Conservation (phyloP, 108 stramenopile genomes). For the Seminavis robusta region DNA sequence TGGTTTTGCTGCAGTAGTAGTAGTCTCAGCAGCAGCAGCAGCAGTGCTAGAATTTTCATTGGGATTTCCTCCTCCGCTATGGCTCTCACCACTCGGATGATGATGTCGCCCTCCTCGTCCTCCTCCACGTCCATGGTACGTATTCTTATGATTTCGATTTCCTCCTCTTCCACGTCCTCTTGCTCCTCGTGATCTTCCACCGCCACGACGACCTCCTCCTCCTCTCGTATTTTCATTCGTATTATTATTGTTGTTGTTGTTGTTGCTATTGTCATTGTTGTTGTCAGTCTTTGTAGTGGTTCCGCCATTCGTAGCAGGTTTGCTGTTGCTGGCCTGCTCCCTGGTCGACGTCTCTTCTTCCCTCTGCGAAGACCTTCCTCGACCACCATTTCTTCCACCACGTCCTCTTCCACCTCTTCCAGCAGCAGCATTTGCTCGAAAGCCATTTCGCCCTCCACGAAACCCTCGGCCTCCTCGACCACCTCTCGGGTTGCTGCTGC, state of each 20-base stretch:
- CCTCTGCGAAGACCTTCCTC: no score
- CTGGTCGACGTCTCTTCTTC: no score
- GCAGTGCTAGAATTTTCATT: not conserved
- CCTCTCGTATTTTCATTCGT: not conserved
- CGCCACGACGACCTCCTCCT: conserved; percentile 9
- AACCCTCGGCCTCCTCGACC: no score
- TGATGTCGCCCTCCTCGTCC: not conserved
- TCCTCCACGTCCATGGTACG: conserved; percentile 1
- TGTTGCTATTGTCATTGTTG: not conserved
- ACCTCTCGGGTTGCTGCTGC: no score
- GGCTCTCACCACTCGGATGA: not conserved
- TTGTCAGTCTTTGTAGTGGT: not conserved
- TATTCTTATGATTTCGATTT: not conserved
- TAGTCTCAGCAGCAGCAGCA: not conserved
- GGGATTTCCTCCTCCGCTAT: not conserved
- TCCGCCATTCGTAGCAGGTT: no score
- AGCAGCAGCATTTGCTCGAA: no score
- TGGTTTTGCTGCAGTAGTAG: not conserved
- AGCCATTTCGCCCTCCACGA: no score
- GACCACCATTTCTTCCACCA: no score
- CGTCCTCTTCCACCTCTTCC: no score
- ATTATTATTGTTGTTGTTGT: conserved; percentile 5
- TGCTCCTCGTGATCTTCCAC: conserved; percentile 15
- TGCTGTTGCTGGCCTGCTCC: no score
- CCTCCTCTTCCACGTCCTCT: conserved; percentile 12